Conservation (phyloP, 2,329 filamentous ascomycete species). For the Fusarium armeniacum region DNA sequence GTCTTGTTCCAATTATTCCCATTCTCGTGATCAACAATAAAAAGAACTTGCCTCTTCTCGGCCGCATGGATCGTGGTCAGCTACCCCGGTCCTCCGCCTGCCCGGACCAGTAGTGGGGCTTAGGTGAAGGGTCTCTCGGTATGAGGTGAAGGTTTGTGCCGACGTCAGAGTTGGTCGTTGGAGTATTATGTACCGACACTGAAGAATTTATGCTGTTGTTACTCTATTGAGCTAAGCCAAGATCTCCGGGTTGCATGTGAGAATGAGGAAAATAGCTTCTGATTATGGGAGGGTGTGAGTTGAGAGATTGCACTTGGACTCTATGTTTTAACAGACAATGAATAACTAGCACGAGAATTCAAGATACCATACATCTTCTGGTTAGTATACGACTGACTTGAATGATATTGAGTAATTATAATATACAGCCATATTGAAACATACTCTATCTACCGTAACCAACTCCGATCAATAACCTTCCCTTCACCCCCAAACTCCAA, state of each 20-base stretch:
- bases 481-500: constrained; percentile 36
- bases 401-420: background rate
- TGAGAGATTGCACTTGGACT: background rate
- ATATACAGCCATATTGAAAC: background rate
- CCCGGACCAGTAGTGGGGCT: constrained; percentile 46
- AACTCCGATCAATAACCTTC: constrained; percentile 29
- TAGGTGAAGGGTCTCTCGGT: constrained; percentile 4
- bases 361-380: background rate
- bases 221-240: background rate
- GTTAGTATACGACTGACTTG: background rate
- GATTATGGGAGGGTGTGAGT: constrained; percentile 24
- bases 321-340: background rate
- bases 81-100: constrained; percentile 49
- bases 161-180: constrained; percentile 38
- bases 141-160: constrained; percentile 7
- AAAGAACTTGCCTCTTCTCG: constrained; percentile 19
- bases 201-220: background rate
- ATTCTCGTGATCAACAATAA: constrained; percentile 25
- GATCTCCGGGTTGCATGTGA: constrained; percentile 23
- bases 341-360: background rate
- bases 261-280: constrained; percentile 9
- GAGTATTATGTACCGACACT: background rate
- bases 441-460: background rate
- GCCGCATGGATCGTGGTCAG: constrained; percentile 47
- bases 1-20: background rate